These are phyloP conservation scores for Punctularia strigosozonata DNA, from an alignment of 768 basidiomycete genomes.

Conservation along the genomic window DNA sequence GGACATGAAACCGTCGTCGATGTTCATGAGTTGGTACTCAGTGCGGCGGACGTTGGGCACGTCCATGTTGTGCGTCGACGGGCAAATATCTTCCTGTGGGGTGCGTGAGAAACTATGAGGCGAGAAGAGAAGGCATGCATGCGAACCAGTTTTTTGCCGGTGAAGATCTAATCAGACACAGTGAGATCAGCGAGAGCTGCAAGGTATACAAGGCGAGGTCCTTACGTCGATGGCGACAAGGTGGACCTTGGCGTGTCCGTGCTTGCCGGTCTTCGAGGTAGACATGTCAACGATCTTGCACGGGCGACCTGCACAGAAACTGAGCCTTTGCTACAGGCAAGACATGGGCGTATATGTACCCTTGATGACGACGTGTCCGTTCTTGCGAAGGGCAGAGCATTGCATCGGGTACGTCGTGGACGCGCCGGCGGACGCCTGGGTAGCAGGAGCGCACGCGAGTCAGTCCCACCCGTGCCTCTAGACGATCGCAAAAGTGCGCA, in stretches of 20 bases:
- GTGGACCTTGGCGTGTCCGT: slow-evolving; percentile 99
- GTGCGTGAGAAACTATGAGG: slow-evolving; percentile 5
- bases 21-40: slow-evolving; percentile 90
- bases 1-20: slow-evolving; percentile 94
- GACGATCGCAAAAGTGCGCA: slow-evolving; percentile 20
- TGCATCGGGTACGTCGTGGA: slow-evolving; percentile 79
- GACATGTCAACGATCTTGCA: slow-evolving; percentile 99
- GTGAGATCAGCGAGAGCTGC: slow-evolving; percentile 7
- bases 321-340: neutral
- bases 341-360: slow-evolving; percentile 22
- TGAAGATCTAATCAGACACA: slow-evolving; percentile 72
- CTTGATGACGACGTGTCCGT: slow-evolving; percentile 95
- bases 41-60: slow-evolving; percentile 86
- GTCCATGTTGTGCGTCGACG: slow-evolving; percentile 99
- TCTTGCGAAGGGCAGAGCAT: slow-evolving; percentile 93
- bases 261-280: slow-evolving; percentile 99
- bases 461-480: slow-evolving; percentile 5
- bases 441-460: slow-evolving; percentile 3
- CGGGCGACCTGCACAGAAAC: slow-evolving; percentile 48
- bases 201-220: slow-evolving; percentile 10
- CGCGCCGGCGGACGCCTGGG: slow-evolving; percentile 60
- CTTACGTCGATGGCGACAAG: slow-evolving; percentile 92
- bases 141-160: slow-evolving; percentile 81
- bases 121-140: neutral
- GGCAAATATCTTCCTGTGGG: slow-evolving; percentile 79